Evolutionary conservation across 2,329 filamentous ascomycete species (phyloP).

Genomic region (Penicillium sp.): DNA sequence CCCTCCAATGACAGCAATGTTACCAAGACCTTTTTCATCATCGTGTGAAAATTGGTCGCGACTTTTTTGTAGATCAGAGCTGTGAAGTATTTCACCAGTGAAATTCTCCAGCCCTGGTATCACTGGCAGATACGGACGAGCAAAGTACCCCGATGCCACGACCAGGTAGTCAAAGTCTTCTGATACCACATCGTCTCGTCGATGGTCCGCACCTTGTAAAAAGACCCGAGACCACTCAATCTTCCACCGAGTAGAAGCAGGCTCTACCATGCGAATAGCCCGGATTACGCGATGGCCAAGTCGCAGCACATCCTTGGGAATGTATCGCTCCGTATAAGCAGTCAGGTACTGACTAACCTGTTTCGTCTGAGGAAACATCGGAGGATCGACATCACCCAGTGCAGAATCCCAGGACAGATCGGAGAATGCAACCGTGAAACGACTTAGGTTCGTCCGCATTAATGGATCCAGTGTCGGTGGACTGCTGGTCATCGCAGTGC

Average conservation of each 20-base stretch:
- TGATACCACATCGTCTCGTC: constrained; percentile 6
- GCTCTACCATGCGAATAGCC: constrained; percentile 18
- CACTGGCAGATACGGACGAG: constrained; percentile 52
- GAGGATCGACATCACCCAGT: constrained; percentile 38
- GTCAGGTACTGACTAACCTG: constrained; percentile 68
- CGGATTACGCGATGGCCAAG: constrained; percentile 44
- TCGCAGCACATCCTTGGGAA: constrained; percentile 44
- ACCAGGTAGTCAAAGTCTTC: constrained; percentile 63
- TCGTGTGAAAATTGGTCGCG: constrained; percentile 19
- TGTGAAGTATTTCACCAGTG: constrained; percentile 57
- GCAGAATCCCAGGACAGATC: constrained; percentile 64
- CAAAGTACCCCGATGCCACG: constrained; percentile 71
- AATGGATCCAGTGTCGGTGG: constrained; percentile 53
- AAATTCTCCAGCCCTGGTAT: constrained; percentile 31
- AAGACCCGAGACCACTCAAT: constrained; percentile 23
- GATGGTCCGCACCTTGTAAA: neutral
- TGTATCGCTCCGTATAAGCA: constrained; percentile 57
- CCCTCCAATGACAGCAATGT: constrained; percentile 68
- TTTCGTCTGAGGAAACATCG: constrained; percentile 69
- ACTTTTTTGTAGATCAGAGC: constrained; percentile 58
- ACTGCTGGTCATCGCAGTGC: neutral
- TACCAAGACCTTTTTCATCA: constrained; percentile 41
- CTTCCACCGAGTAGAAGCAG: constrained; percentile 32
- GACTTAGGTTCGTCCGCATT: constrained; percentile 60
- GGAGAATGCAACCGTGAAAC: constrained; percentile 58